Conservation (phyloP, 2,329 filamentous ascomycete genomes). For the Pezicula rhizophila region DNA sequence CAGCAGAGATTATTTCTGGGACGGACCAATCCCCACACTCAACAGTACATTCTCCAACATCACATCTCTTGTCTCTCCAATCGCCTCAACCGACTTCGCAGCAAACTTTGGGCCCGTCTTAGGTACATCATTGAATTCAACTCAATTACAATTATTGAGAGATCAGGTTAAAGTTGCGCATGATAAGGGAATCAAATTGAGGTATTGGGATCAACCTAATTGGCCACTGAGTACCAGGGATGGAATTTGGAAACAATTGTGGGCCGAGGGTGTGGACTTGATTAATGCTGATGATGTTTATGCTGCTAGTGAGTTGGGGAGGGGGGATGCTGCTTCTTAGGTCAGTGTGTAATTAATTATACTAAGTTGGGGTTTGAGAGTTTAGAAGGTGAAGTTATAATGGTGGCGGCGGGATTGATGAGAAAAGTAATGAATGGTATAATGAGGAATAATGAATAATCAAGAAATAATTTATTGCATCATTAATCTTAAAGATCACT, state of each 20-base stretch:
- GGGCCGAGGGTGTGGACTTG: conserved; percentile 50
- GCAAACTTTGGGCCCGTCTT: conserved; percentile 42
- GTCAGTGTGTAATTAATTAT: no score
- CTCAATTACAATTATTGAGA: conserved; percentile 36
- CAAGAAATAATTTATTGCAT: no score
- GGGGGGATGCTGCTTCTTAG: neutral
- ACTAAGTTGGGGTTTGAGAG: no score
- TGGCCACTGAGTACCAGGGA: conserved; percentile 51
- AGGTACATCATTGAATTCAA: conserved; percentile 39
- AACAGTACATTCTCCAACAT: conserved; percentile 21
- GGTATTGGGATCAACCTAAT: conserved; percentile 54
- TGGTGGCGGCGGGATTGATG: no score
- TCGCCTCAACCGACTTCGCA: conserved; percentile 51
- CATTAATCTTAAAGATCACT: no score
- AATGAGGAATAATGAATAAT: no score
- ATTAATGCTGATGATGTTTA: conserved; percentile 54
- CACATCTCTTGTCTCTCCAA: conserved; percentile 22
- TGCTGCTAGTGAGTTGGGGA: conserved; percentile 17
- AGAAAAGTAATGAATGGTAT: no score
- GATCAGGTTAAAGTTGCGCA: conserved; percentile 41
- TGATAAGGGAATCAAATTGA: conserved; percentile 40
- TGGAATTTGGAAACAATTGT: conserved; percentile 47
- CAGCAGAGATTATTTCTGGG: conserved; percentile 53
- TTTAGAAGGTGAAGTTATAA: no score
- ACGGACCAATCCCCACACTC: conserved; percentile 33